phyloP scores from a whole-genome alignment of 1,284 basidiomycete species.

The Trametes hirsuta region DNA sequence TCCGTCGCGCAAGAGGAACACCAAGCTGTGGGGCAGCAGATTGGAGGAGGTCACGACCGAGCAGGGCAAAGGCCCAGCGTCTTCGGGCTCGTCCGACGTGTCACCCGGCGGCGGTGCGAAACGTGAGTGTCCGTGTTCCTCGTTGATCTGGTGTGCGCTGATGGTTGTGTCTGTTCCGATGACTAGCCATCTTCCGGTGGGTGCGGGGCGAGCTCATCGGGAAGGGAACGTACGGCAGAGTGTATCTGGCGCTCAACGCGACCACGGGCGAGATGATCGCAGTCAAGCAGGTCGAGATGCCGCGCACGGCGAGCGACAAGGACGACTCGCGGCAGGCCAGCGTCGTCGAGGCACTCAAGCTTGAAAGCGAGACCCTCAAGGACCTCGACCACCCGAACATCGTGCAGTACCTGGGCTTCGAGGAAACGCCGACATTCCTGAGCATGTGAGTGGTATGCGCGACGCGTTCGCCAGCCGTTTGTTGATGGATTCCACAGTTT shows the following conservation, averaged over 20 bases:
- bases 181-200: slow-evolving; percentile 93
- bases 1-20: slow-evolving; percentile 80
- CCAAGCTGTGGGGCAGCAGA: slow-evolving; percentile 95
- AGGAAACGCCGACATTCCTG: slow-evolving; percentile 87
- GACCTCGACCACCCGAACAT: slow-evolving; percentile 98
- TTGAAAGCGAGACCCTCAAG: slow-evolving; percentile 94
- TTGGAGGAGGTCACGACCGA: slow-evolving; percentile 91
- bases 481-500: slow-evolving; percentile 58
- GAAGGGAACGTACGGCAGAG: slow-evolving; percentile 94
- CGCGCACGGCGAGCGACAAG: slow-evolving; percentile 87
- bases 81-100: slow-evolving; percentile 54
- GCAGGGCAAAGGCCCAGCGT: slow-evolving; percentile 52
- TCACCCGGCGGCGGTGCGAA: slow-evolving; percentile 56
- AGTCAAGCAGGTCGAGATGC: slow-evolving; percentile 98
- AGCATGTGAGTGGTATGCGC: slow-evolving; percentile 76
- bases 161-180: neutral
- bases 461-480: neutral
- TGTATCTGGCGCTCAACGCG: slow-evolving; percentile 96
- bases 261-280: slow-evolving; percentile 99
- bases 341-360: slow-evolving; percentile 90
- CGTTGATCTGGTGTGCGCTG: slow-evolving; percentile 5
- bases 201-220: slow-evolving; percentile 97
- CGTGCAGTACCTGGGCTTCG: slow-evolving; percentile 97
- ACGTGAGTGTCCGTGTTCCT: slow-evolving; percentile 47
- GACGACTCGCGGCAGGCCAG: slow-evolving; percentile 84